A percentile compares a stretch with the other conserved stretches of the same genome.
Evolutionary conservation across 441 rosid genomes (phyloP).

Genomic region (Euphorbia celastroides): DNA sequence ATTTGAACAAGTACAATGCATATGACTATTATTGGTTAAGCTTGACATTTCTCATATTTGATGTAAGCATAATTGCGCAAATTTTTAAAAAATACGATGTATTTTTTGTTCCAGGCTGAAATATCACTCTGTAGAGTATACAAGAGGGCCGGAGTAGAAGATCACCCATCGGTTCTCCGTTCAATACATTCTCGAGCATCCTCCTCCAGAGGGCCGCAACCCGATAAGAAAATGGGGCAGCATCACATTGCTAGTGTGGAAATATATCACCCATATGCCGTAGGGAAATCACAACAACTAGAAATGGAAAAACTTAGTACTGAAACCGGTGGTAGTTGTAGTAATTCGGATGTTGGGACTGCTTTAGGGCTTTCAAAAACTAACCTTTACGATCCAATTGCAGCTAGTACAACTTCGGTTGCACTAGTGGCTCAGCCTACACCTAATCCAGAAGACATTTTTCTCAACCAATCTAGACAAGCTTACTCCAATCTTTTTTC

Average conservation of each 20-base stretch:
- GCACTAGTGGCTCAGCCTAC: slow-evolving; percentile 28
- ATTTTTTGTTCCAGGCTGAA: slow-evolving; percentile 54
- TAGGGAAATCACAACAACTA: slow-evolving; percentile 24
- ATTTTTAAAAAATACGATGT: too few species aligned
- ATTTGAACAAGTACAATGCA: neutral
- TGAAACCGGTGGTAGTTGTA: slow-evolving; percentile 51
- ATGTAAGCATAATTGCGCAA: too few species aligned
- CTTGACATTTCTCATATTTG: too few species aligned
- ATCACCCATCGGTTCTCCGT: slow-evolving; percentile 87
- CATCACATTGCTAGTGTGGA: slow-evolving; percentile 19
- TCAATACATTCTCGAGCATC: slow-evolving; percentile 47
- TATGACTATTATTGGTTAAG: too few species aligned
- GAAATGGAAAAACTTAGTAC: slow-evolving; percentile 32
- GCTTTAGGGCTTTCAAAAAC: slow-evolving; percentile 57
- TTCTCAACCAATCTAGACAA: slow-evolving; percentile 30
- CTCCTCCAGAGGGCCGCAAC: slow-evolving; percentile 23
- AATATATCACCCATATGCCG: slow-evolving; percentile 23
- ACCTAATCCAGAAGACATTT: slow-evolving; percentile 35
- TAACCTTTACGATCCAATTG: slow-evolving; percentile 43
- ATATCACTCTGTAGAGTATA: slow-evolving; percentile 95
- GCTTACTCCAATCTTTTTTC: slow-evolving; percentile 22
- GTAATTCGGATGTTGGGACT: slow-evolving; percentile 60
- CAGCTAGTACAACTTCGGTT: slow-evolving; percentile 28
- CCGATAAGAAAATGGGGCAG: slow-evolving; percentile 26
- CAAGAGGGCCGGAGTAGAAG: slow-evolving; percentile 95